phyloP scores from a whole-genome alignment of 305 asterid species.

The Euphrasia arctica region DNA sequence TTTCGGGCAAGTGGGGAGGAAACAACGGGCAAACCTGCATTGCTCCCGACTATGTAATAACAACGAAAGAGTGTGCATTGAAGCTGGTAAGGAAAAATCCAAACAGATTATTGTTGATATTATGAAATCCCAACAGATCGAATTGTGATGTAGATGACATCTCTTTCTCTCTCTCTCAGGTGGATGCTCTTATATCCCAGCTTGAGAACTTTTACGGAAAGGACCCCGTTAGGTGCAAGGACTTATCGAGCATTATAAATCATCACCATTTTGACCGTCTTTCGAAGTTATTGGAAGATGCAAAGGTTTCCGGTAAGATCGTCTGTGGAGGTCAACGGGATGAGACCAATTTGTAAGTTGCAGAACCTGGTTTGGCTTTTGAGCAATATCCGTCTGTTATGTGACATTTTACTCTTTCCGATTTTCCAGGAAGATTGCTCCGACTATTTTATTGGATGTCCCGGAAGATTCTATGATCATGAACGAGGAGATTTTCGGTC shows the following conservation, averaged over 20 bases:
- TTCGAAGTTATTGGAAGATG: conserved; percentile 52
- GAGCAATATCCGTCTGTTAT: neutral
- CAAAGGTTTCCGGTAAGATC: conserved; percentile 50
- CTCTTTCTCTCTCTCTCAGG: no score
- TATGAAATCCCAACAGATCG: no score
- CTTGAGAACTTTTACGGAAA: conserved; percentile 61
- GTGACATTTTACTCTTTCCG: conserved; percentile 10
- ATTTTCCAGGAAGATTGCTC: conserved; percentile 56
- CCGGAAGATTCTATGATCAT: conserved; percentile 64
- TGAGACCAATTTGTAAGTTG: conserved; percentile 56
- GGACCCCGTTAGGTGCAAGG: conserved; percentile 59
- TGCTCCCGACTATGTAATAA: conserved; percentile 68
- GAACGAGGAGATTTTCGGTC: conserved; percentile 92
- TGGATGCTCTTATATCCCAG: conserved; percentile 46
- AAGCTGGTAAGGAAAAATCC: conserved; percentile 60
- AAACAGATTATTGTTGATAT: no score
- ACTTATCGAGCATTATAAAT: conserved; percentile 67
- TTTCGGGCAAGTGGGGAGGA: conserved; percentile 87
- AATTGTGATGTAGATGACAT: no score
- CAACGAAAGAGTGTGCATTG: conserved; percentile 56
- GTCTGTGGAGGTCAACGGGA: conserved; percentile 76
- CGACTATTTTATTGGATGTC: conserved; percentile 66
- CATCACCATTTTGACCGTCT: conserved; percentile 59
- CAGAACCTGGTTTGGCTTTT: conserved; percentile 1
- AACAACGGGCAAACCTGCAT: conserved; percentile 83